A percentile compares a stretch with the other conserved stretches of the same genome.
Evolutionary conservation across 1,139 yeast species (phyloP).

Genomic region (Scheffersomyces titani): DNA sequence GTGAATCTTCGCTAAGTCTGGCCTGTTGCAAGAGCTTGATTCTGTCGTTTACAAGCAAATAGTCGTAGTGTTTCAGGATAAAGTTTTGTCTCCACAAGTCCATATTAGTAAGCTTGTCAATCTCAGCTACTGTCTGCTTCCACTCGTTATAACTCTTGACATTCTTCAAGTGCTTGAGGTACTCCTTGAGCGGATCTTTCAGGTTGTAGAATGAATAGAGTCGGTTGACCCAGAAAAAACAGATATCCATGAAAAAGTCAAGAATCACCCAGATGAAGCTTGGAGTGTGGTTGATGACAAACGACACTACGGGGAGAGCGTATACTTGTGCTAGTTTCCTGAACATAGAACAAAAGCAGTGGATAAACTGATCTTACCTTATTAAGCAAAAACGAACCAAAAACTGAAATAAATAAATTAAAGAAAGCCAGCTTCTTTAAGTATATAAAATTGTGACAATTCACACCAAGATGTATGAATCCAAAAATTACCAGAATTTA

Average conservation of each 20-base stretch:
- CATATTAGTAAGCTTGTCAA: slow-evolving; percentile 68
- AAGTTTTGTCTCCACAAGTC: slow-evolving; percentile 88
- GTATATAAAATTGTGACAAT: not conserved
- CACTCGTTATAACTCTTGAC: slow-evolving; percentile 60
- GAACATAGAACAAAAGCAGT: not conserved
- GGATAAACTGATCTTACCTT: not conserved
- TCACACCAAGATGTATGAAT: not conserved
- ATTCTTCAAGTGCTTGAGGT: slow-evolving; percentile 38
- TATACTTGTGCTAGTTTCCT: slow-evolving; percentile 5
- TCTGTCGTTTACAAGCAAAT: slow-evolving; percentile 75
- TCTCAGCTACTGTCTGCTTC: slow-evolving; percentile 57
- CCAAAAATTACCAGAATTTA: too few species aligned
- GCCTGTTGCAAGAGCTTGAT: slow-evolving; percentile 64
- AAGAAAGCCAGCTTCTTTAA: not conserved
- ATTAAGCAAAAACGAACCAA: not conserved
- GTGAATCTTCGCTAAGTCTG: slow-evolving; percentile 57
- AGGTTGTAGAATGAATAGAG: slow-evolving; percentile 38
- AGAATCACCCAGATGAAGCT: slow-evolving; percentile 59
- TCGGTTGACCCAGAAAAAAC: slow-evolving; percentile 57
- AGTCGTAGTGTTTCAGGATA: slow-evolving; percentile 80
- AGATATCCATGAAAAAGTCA: slow-evolving; percentile 60
- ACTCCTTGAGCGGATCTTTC: slow-evolving; percentile 43
- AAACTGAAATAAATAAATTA: not conserved
- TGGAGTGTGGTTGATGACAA: slow-evolving; percentile 53
- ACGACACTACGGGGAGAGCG: slow-evolving; percentile 25